Evolutionary conservation across 2,329 filamentous ascomycete genomes (phyloP), one percentile per base, ranked within the genome.

Genomic region (Cytospora schulzeri): DNA sequence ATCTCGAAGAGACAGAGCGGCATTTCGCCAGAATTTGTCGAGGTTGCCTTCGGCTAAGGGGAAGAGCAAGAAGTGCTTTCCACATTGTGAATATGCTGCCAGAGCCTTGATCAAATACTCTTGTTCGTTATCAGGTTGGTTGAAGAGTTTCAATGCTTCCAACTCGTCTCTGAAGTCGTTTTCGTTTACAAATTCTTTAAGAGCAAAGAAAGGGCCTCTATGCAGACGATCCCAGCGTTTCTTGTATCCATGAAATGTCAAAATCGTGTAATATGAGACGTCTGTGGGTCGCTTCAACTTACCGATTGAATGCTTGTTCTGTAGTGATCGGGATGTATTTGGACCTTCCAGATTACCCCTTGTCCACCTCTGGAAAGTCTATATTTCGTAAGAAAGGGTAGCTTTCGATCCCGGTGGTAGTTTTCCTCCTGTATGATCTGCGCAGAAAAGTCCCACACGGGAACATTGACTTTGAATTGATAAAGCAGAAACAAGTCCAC

Each of bases 271-370:
- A 14, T 8, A 35, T 4, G 12, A 35, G 3, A 12, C 6, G 11
- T 7, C 2, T 35, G 2, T 35, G 6, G 6, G 6, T 35, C 3
- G 31, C 31, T 35, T 35, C 31, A 35, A 35, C 31, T 35, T 35
- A 35, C 31, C 31, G 11, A 35, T 14, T 12, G 6, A 35, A 12
- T 35, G 7, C 11, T 35, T 14, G 31, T 35, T 35, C 12, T 11
- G 14, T 50, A 58, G 56, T 57, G 35, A 26, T 33, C 41, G 7
- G 12, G 11, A 50, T 58, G 41, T 4, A 58, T 58, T 50, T 50
- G 2, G 28, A 58, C 28, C 26, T 50, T 48, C 56, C 41, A 58
- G 17, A 58, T 19, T 15, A 50, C 26, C 12, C 56, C 56, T 31
- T 58, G 56, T n/a, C 56, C 56, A 22, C 41, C 56, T 2, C 19